Evolutionary conservation across 164 flowering plant genomes (phyloP).

Genomic region (Cinnamomum chago): DNA sequence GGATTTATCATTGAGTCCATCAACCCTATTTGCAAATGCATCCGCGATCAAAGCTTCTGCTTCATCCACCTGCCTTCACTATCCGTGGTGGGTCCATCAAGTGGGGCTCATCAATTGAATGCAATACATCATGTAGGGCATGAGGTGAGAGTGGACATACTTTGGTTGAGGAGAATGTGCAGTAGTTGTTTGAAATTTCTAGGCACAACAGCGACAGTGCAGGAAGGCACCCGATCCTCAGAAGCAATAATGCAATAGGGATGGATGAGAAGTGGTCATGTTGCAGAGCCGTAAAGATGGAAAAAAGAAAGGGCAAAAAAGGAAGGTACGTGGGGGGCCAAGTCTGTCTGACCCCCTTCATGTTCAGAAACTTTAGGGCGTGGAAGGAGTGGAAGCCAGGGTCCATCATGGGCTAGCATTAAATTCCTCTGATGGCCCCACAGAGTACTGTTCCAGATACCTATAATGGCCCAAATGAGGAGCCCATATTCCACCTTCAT

Average conservation of each 20-base stretch:
- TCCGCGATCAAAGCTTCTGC: background rate
- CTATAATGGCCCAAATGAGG: background rate
- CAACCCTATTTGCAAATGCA: background rate
- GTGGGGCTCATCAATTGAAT: background rate
- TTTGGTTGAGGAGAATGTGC: background rate
- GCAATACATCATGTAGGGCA: background rate
- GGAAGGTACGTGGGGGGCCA: background rate
- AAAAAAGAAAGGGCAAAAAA: background rate
- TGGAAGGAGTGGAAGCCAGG: background rate
- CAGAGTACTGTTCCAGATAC: background rate
- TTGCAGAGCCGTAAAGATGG: background rate
- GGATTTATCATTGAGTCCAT: too few relatives aligned
- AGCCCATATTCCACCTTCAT: background rate
- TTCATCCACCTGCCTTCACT: background rate
- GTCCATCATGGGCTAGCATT: background rate
- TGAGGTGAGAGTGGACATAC: background rate
- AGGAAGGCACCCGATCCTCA: background rate
- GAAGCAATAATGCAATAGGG: constrained; percentile 2
- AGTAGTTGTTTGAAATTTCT: background rate
- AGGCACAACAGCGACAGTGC: constrained; percentile 6
- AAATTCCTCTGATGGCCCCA: background rate
- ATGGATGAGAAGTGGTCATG: background rate
- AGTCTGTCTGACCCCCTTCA: background rate
- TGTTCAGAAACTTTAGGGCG: background rate
- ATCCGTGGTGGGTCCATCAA: background rate